phyloP scores from a whole-genome alignment of 192 early-diverging fungal genomes.

The Cladochytrium replicatum region DNA sequence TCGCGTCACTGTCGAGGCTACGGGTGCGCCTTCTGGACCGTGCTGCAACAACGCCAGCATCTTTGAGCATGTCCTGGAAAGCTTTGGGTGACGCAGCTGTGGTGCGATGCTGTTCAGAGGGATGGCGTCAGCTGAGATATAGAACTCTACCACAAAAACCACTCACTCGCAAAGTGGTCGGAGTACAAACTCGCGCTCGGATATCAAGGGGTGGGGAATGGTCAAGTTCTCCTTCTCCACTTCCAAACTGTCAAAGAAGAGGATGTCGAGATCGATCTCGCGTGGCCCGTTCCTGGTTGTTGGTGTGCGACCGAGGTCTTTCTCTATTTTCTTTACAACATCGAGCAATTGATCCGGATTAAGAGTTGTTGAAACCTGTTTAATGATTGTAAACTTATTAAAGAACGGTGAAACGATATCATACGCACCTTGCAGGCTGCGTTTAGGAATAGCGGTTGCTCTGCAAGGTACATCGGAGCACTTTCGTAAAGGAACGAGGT shows the following conservation, averaged over 20 bases:
- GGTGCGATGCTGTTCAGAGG: constrained; percentile 60
- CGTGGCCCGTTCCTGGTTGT: constrained; percentile 73
- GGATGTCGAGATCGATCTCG: constrained; percentile 90
- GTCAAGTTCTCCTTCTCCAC: constrained; percentile 55
- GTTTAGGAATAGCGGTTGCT: constrained; percentile 90
- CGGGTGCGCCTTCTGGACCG: constrained; percentile 24
- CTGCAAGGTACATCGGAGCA: constrained; percentile 86
- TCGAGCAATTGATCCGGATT: constrained; percentile 61
- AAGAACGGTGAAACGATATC: neutral
- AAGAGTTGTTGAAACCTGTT: constrained; percentile 63
- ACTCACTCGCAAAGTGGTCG: constrained; percentile 85
- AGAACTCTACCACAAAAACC: neutral
- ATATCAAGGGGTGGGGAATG: constrained; percentile 81
- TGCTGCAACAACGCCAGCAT: constrained; percentile 48
- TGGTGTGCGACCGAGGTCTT: constrained; percentile 62
- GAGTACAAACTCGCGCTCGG: constrained; percentile 92
- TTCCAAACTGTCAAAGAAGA: constrained; percentile 78
- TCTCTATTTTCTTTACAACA: constrained; percentile 77
- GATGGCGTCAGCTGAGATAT: neutral
- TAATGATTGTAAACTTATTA: constrained; percentile 1
- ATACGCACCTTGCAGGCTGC: constrained; percentile 62
- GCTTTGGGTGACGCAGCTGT: constrained; percentile 76
- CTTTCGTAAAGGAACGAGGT: constrained; percentile 97
- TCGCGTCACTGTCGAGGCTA: constrained; percentile 19
- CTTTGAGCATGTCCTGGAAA: constrained; percentile 67